Conservation (phyloP, 108 stramenopile genomes). For the Skeletonema marinoi region DNA sequence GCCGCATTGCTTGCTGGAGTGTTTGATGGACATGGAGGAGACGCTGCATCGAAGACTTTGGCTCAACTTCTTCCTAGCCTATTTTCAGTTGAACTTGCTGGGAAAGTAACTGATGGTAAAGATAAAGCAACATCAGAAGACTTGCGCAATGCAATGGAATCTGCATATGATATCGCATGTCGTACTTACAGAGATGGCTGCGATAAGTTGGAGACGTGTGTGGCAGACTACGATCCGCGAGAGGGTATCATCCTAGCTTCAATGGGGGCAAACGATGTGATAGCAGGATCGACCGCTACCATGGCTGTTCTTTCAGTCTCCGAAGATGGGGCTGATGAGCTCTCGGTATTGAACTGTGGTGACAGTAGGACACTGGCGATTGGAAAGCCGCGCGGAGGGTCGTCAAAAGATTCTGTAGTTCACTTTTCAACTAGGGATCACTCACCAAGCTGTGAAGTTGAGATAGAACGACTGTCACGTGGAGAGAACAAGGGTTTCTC, state of each 20-base stretch:
- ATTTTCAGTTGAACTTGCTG: slow-evolving; percentile 47
- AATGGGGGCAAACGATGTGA: background rate
- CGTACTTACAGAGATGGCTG: slow-evolving; percentile 63
- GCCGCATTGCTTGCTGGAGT: slow-evolving; percentile 73
- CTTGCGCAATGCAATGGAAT: slow-evolving; percentile 30
- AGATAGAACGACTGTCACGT: slow-evolving; percentile 51
- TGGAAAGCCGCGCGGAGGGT: slow-evolving; percentile 23
- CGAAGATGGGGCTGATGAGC: slow-evolving; percentile 46
- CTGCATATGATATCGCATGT: slow-evolving; percentile 61
- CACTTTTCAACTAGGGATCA: slow-evolving; percentile 72
- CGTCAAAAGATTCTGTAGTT: slow-evolving; percentile 49
- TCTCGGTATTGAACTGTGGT: slow-evolving; percentile 76
- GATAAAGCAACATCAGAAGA: slow-evolving; percentile 14
- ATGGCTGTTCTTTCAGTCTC: slow-evolving; percentile 59
- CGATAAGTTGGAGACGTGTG: slow-evolving; percentile 56
- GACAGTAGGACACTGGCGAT: slow-evolving; percentile 72
- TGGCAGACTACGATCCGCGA: slow-evolving; percentile 71
- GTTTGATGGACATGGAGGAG: slow-evolving; percentile 84
- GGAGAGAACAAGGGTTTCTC: slow-evolving; percentile 56
- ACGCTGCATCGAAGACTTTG: slow-evolving; percentile 61
- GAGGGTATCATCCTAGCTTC: slow-evolving; percentile 2
- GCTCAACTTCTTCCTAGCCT: slow-evolving; percentile 55
- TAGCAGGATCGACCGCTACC: slow-evolving; percentile 75
- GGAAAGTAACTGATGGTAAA: slow-evolving; percentile 12
- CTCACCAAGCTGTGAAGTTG: slow-evolving; percentile 60